Conservation (phyloP, 2,329 filamentous ascomycete genomes). For the Trichoderma sp. region DNA sequence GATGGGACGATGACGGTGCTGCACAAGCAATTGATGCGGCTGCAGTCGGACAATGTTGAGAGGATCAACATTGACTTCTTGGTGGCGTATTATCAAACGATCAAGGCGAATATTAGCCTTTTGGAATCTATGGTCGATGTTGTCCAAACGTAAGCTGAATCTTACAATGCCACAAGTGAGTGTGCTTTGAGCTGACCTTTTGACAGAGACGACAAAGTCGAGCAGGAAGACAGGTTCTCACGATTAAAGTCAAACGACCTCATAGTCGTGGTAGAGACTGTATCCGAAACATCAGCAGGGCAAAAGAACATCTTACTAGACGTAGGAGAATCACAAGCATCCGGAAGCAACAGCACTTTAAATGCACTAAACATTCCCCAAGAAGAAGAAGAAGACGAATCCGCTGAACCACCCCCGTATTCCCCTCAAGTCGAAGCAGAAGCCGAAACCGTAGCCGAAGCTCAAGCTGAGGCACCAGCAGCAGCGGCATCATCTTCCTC, state of each 20-base stretch:
- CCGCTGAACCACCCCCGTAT: conserved; percentile 31
- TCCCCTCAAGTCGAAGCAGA: background rate
- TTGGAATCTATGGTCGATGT: conserved; percentile 30
- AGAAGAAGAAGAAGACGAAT: background rate
- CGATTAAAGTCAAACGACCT: conserved; percentile 24
- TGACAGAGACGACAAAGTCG: conserved; percentile 24
- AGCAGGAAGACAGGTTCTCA: conserved; percentile 31
- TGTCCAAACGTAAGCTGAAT: conserved; percentile 27
- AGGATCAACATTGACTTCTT: conserved; percentile 32
- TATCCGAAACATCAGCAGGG: conserved; percentile 25
- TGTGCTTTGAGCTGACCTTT: background rate
- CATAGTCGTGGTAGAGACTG: conserved; percentile 27
- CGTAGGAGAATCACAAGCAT: background rate
- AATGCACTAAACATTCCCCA: conserved; percentile 23
- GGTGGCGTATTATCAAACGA: conserved; percentile 28
- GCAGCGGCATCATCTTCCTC: conserved; percentile 17
- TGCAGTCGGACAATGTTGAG: conserved; percentile 31
- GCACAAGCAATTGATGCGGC: conserved; percentile 38
- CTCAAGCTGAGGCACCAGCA: background rate
- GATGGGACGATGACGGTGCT: conserved; percentile 33
- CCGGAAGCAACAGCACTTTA: background rate
- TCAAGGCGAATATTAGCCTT: background rate
- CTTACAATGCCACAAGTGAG: accelerated
- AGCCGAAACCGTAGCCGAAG: background rate
- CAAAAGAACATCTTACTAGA: conserved; percentile 26